Percentiles rank a stretch among this genome's conserved stretches.
Conservation (phyloP, 2,329 filamentous ascomycete species). For the Sarocladiaceae sp. region DNA sequence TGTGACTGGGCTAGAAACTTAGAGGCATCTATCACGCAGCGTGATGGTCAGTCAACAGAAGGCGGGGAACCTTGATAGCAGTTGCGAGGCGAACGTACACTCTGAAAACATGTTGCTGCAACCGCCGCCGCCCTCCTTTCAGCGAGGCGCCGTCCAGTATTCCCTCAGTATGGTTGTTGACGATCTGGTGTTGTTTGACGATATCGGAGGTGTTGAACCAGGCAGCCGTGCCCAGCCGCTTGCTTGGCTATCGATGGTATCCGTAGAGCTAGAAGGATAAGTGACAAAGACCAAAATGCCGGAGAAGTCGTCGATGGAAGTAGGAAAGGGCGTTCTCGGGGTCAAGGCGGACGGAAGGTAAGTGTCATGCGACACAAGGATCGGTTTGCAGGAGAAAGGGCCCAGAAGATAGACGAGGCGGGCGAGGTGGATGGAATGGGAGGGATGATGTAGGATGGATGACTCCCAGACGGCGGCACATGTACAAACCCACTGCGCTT, state of each 20-base stretch:
- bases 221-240: background rate
- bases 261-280: background rate
- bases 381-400: background rate
- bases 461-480: conserved; percentile 8
- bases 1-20: conserved; percentile 95
- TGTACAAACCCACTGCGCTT: background rate
- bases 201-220: background rate
- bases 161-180: background rate
- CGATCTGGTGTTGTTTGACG: background rate
- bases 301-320: background rate
- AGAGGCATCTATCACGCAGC: conserved; percentile 70
- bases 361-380: conserved; percentile 2
- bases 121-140: conserved; percentile 12
- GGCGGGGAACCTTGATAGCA: background rate
- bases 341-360: background rate
- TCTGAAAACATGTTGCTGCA: conserved; percentile 19
- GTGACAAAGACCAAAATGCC: background rate
- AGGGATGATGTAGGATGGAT: conserved; percentile 7
- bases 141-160: background rate
- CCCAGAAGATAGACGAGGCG: background rate
- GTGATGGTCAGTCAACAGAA: background rate
- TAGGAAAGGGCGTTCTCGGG: background rate
- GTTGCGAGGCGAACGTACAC: conserved; percentile 10
- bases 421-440: background rate
- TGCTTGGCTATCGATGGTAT: background rate